These are phyloP conservation scores for Aspergillus puulaauensis DNA, from an alignment of 2,329 filamentous ascomycete species.

Conservation along the genomic window DNA sequence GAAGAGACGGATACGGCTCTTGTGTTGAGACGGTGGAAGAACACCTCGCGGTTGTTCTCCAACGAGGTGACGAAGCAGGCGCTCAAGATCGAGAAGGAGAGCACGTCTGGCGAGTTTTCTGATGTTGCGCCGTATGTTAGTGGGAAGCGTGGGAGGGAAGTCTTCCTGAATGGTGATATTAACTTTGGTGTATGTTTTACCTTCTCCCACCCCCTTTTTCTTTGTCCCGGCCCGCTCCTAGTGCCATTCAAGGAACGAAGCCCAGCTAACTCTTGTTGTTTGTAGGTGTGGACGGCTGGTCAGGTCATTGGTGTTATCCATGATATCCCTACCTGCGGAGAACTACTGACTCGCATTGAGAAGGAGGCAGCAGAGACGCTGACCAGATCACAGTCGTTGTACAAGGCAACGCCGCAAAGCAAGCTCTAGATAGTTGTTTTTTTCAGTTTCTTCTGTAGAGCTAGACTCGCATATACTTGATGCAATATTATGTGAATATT, in stretches of 20 bases:
- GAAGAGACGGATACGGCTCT: constrained; percentile 90
- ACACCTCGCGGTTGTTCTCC: constrained; percentile 82
- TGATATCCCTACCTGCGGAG: constrained; percentile 75
- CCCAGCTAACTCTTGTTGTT: constrained; percentile 11
- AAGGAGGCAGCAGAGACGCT: constrained; percentile 70
- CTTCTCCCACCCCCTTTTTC: constrained; percentile 24
- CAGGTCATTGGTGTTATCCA: constrained; percentile 90
- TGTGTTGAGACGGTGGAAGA: constrained; percentile 85
- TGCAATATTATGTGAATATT: background rate
- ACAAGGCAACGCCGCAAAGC: constrained; percentile 47
- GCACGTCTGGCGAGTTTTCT: constrained; percentile 79
- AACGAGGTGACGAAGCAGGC: constrained; percentile 86
- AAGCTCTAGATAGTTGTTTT: constrained; percentile 51
- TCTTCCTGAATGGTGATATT: constrained; percentile 87
- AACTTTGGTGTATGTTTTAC: constrained; percentile 74
- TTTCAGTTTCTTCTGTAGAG: constrained; percentile 4
- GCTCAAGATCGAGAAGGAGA: constrained; percentile 78
- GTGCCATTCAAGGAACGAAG: background rate
- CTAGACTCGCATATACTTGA: constrained; percentile 1
- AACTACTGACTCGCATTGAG: constrained; percentile 70
- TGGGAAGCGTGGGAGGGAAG: constrained; percentile 85
- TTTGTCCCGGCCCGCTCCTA: background rate
- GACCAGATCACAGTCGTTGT: constrained; percentile 57
- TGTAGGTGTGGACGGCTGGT: constrained; percentile 90
- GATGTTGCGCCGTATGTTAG: constrained; percentile 86